Evolutionary conservation across 148 eudicot species (phyloP), one percentile per base, ranked within the genome.

Genomic region (Silene latifolia): DNA sequence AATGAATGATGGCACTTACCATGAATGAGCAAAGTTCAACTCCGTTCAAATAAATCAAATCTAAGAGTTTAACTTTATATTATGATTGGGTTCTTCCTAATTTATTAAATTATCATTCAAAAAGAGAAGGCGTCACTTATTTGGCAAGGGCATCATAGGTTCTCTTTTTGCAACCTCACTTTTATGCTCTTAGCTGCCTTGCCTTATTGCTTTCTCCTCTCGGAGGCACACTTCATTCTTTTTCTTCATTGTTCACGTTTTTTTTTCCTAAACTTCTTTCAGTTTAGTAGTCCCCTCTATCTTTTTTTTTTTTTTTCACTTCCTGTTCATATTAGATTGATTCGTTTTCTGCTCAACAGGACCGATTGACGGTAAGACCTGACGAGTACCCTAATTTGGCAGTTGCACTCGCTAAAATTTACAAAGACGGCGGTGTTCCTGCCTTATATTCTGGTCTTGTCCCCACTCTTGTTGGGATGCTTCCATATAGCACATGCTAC

Each of bases 401-500:
- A 63, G 84, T 89, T 76, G 96, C 97, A 51, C 83, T 91, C 25
- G 63, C 80, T 72, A 90, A 85, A 83, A 94, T 90, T 62, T 91
- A 87, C 83, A 89, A 83, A 80, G 88, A 87, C 56, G 90, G 93
- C 67, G 97, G 97, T 15, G 69, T 90, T 62, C 72, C 86, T 75
- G 88, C 78, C 60, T 80, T 91, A 73, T 94, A 94, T 81, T 82
- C 97, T 19, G 98, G 98, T 48, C 66, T 94, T 71, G 67, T 77
- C 7, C 98, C 98, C 42, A 94, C 98, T 32, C 83, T 94, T 64
- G 80, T 91, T 46, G 98, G 98, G 72, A 94, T 94, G 95, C 91
- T 94, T 71, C 98, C 98, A 21, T 94, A 94, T 72, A 91, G 98
- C 80, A 94, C 98, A 8, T 91, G 98, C 80, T 91, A 88, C 82